phyloP scores from a whole-genome alignment of 805 yeast genomes.

The Maudiozyma turicensis region DNA sequence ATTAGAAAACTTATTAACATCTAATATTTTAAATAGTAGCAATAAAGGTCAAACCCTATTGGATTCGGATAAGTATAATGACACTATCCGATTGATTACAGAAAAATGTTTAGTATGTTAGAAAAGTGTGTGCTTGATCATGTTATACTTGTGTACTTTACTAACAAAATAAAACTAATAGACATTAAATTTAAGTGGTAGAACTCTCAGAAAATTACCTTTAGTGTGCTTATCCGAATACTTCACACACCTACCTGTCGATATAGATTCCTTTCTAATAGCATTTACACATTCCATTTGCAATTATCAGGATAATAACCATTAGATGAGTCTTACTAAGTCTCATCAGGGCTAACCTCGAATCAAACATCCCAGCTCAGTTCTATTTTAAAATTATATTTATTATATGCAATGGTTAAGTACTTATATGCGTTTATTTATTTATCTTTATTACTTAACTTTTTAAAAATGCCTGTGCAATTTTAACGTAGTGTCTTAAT shows the following conservation, averaged over 20 bases:
- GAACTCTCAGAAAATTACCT: constrained; percentile 23
- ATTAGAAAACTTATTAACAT: constrained; percentile 17
- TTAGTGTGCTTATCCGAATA: constrained; percentile 23
- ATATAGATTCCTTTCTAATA: constrained; percentile 15
- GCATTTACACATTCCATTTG: constrained; percentile 14
- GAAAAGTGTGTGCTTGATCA: too few relatives aligned
- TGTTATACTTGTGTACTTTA: background rate
- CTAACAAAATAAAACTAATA: constrained; percentile 7
- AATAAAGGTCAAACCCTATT: background rate
- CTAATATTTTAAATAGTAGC: background rate
- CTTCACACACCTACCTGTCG: constrained; percentile 18
- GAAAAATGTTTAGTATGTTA: constrained; percentile 21
- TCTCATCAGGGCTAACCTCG: too few relatives aligned
- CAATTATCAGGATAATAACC: background rate
- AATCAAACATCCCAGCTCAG: too few relatives aligned
- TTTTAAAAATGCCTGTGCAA: background rate
- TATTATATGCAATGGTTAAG: background rate
- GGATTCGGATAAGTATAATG: constrained; percentile 5
- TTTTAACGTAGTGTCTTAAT: constrained; percentile 59
- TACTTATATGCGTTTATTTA: background rate
- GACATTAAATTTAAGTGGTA: constrained; percentile 23
- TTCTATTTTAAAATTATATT: too few relatives aligned
- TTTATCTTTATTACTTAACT: background rate
- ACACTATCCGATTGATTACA: constrained; percentile 11
- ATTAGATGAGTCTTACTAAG: background rate